phyloP scores from a whole-genome alignment of 192 early-diverging fungal genomes.

The Chytriomyces sp. region DNA sequence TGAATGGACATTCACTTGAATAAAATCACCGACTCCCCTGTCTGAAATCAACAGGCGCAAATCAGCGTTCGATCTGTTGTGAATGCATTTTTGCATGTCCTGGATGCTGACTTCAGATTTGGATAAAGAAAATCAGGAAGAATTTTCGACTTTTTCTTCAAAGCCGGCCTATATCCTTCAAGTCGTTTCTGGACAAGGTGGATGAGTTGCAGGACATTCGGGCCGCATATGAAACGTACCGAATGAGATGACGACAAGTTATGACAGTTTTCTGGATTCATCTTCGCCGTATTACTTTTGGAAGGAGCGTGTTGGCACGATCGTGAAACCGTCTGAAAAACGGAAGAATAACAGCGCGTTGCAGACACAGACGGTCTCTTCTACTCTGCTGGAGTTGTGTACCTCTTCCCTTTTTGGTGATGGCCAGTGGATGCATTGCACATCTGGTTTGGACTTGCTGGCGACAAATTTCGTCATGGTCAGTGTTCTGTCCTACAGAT shows the following conservation, averaged over 20 bases:
- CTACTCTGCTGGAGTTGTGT: conserved; percentile 15
- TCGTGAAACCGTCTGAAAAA: too few species aligned
- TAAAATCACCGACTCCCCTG: too few species aligned
- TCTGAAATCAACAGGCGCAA: too few species aligned
- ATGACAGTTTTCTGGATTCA: too few species aligned
- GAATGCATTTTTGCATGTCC: too few species aligned
- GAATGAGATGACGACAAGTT: too few species aligned
- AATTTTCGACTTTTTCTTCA: conserved; percentile 15
- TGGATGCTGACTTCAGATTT: too few species aligned
- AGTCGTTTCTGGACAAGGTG: conserved; percentile 10
- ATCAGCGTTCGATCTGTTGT: too few species aligned
- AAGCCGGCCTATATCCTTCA: neutral
- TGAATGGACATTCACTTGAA: too few species aligned
- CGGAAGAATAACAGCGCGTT: too few species aligned
- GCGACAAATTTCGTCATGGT: conserved; percentile 15
- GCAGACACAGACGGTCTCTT: neutral
- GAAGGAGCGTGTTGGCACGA: neutral
- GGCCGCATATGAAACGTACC: neutral
- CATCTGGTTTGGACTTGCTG: conserved; percentile 9
- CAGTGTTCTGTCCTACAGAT: neutral
- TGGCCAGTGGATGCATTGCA: neutral
- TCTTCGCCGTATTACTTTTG: too few species aligned
- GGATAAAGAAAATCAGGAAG: too few species aligned
- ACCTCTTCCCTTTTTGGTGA: conserved; percentile 15
- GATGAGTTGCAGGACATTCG: neutral